Evolutionary conservation across 2,329 filamentous ascomycete species (phyloP), one percentile per base, ranked within the genome.

Genomic region (Hypoxylon sp.): DNA sequence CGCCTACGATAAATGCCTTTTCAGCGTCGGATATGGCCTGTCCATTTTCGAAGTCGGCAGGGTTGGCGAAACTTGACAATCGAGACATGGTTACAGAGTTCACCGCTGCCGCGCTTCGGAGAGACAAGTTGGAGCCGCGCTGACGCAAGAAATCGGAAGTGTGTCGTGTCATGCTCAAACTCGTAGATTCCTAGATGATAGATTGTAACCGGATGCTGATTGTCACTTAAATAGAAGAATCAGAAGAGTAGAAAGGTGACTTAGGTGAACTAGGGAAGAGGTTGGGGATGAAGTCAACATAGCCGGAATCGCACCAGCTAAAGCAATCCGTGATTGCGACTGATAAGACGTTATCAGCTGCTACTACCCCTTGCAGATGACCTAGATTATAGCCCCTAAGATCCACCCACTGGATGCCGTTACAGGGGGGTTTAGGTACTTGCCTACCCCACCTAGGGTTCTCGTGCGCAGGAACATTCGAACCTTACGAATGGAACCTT

Each of bases 111-210:
- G 79, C 76, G 57, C 82, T 79, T 71, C 83, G 84, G 48, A 85
- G 79, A 31, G 84, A 84, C 66, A 85, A 71, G 67, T 80, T 79
- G 67, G 83, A 85, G 67, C 76, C 78, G 66, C 83, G 82, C 47
- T 81, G 78, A 66, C 80, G 81, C 67, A 84, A 76, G 73, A 81
- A 82, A 19, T 83, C 80, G 67, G 83, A 77, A 1, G 83, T 83
- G 70, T 83, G 81, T 66, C 80, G 80, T 48, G 82, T 84, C 85
- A 86, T 86, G 33, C 57, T 46, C 29, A 14, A 29, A 60, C 50
- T 63, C n/a, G 44, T 51, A 65, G 35, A 24, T 22, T 11, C 1
- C 14, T 42, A 35, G 35, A 10, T 53, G 29, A 48, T 11, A 22
- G n/a, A 26, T 11, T 26, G 26, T 4, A 48, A 37, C 10, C 24